Conservation (phyloP, 208 protist genomes). For the Leishmania tropica region DNA sequence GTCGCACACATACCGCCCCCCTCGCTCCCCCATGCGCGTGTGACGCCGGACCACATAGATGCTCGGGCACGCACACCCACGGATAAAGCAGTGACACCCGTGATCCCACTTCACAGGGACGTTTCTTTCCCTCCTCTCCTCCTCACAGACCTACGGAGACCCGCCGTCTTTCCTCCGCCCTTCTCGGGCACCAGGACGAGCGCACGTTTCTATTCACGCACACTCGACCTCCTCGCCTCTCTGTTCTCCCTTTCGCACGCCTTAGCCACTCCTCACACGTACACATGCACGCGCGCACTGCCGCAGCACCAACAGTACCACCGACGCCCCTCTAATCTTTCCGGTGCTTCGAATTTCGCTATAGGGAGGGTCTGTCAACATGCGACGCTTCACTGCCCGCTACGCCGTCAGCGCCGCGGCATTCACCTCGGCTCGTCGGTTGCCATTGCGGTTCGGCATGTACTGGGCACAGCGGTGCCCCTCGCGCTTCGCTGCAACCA, state of each 20-base stretch:
- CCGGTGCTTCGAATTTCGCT: neutral
- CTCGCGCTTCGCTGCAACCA: constrained; percentile 17
- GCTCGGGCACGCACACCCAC: neutral
- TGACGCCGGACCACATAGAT: too few relatives aligned
- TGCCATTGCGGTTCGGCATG: constrained; percentile 7
- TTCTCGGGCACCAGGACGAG: neutral
- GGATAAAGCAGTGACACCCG: neutral
- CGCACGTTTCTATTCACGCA: neutral
- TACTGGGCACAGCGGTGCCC: constrained; percentile 23
- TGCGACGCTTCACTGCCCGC: constrained; percentile 28
- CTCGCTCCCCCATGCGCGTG: too few relatives aligned
- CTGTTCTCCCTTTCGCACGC: neutral
- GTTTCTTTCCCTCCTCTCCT: neutral
- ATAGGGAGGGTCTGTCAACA: constrained; percentile 8
- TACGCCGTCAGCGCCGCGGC: constrained; percentile 8
- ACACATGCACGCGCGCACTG: neutral
- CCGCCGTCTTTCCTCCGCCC: neutral
- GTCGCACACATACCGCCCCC: neutral
- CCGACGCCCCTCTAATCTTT: neutral
- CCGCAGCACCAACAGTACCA: neutral
- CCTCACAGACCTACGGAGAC: neutral
- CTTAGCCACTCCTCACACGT: neutral
- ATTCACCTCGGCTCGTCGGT: constrained; percentile 7
- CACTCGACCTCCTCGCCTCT: neutral
- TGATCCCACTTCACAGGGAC: neutral